phyloP scores from a whole-genome alignment of 208 protist species.

The Crithidia brevicula region DNA sequence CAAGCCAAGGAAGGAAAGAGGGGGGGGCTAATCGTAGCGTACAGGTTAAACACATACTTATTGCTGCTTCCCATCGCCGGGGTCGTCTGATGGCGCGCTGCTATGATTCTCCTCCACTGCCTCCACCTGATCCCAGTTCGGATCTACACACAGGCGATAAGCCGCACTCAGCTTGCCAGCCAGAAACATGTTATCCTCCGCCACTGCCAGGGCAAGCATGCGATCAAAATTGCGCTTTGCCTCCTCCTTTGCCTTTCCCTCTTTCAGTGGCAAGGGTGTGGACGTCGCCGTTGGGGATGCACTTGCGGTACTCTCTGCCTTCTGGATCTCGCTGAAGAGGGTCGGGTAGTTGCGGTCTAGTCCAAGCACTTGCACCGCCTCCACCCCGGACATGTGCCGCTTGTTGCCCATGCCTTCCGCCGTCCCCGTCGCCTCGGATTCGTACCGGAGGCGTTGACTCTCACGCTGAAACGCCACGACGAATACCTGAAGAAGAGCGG shows the following conservation, averaged over 20 bases:
- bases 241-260: slow-evolving; percentile 37
- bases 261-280: slow-evolving; percentile 28
- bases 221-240: slow-evolving; percentile 67
- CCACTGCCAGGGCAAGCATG: slow-evolving; percentile 62
- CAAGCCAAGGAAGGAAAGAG: too few relatives aligned
- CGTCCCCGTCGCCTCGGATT: slow-evolving; percentile 17
- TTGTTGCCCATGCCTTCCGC: background rate
- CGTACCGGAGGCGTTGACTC: slow-evolving; percentile 34
- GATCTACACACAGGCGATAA: slow-evolving; percentile 78
- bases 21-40: too few relatives aligned
- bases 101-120: slow-evolving; percentile 8
- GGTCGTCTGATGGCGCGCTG: background rate
- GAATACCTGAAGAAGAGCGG: slow-evolving; percentile 60
- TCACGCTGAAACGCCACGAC: slow-evolving; percentile 58
- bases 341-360: slow-evolving; percentile 43
- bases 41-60: too few relatives aligned
- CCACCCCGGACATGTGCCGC: slow-evolving; percentile 51
- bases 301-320: background rate
- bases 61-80: too few relatives aligned
- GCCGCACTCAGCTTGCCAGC: slow-evolving; percentile 83
- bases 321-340: slow-evolving; percentile 20
- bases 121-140: slow-evolving; percentile 52
- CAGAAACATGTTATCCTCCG: slow-evolving; percentile 69
- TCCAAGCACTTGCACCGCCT: slow-evolving; percentile 79
- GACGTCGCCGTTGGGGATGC: slow-evolving; percentile 1